Evolutionary conservation across 495 filamentous ascomycete genomes (phyloP).

Genomic region (Clavariopsis aquatica): DNA sequence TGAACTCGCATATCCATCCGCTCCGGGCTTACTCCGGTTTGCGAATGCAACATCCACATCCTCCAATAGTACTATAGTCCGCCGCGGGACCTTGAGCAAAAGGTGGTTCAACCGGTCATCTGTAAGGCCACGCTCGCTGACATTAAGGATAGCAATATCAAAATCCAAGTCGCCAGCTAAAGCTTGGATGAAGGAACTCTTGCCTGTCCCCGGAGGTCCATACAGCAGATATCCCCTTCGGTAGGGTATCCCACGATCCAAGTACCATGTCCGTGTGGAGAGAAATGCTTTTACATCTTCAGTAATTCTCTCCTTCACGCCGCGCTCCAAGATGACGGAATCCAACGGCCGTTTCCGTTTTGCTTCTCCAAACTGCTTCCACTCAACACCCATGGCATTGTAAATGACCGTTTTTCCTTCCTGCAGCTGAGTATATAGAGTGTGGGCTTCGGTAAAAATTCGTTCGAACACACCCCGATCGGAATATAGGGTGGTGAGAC

Average conservation of each 20-base stretch:
- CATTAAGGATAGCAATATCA: conserved; percentile 89
- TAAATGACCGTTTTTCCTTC: conserved; percentile 97
- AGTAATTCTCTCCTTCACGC: conserved; percentile 83
- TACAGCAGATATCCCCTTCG: conserved; percentile 90
- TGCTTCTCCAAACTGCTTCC: conserved; percentile 84
- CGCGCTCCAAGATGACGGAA: conserved; percentile 83
- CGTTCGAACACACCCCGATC: conserved; percentile 83
- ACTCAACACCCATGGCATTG: conserved; percentile 75
- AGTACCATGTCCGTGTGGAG: conserved; percentile 78
- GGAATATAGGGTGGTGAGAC: conserved; percentile 85
- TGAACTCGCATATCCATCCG: conserved; percentile 83
- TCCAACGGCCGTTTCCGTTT: conserved; percentile 82
- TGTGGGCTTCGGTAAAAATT: conserved; percentile 81
- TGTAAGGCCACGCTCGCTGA: conserved; percentile 89
- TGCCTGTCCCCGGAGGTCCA: conserved; percentile 91
- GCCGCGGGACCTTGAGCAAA: conserved; percentile 80
- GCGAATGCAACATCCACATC: conserved; percentile 93
- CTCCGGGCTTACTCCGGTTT: conserved; percentile 69
- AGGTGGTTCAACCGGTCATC: conserved; percentile 90
- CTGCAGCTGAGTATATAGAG: conserved; percentile 68
- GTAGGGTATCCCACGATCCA: conserved; percentile 93
- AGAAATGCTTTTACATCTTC: conserved; percentile 85
- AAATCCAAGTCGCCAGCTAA: conserved; percentile 90
- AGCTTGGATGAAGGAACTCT: conserved; percentile 95
- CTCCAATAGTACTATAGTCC: conserved; percentile 85